These are phyloP conservation scores for Solanum appendiculatum DNA, from an alignment of 257 asterid species.

Conservation along the genomic window DNA sequence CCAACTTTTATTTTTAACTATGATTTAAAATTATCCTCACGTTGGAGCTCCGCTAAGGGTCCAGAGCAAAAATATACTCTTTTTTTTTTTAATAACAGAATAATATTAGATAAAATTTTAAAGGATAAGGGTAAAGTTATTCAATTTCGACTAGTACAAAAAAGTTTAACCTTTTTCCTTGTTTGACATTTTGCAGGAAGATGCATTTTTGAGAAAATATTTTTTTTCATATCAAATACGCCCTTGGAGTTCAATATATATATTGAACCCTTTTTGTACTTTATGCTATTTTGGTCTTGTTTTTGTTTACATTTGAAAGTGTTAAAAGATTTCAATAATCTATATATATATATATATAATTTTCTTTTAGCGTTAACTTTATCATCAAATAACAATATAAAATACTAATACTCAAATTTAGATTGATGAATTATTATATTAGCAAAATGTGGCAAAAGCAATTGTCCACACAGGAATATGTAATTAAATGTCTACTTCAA, in stretches of 20 bases:
- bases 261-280: background rate
- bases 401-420: background rate
- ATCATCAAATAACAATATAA: too few species aligned
- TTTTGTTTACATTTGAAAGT: background rate
- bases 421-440: background rate
- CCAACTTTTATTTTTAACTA: background rate
- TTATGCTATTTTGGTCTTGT: background rate
- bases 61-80: background rate
- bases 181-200: background rate
- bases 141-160: background rate
- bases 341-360: background rate
- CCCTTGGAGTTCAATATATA: background rate
- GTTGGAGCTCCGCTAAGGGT: background rate
- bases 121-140: background rate
- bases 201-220: background rate
- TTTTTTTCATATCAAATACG: background rate
- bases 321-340: background rate
- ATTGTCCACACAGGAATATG: background rate
- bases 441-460: background rate
- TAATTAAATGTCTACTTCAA: background rate
- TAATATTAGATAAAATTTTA: background rate
- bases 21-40: background rate
- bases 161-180: background rate
- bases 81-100: too few species aligned
- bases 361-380: too few species aligned